Conservation (phyloP, 1,284 basidiomycete genomes). For the Phellinidium pouzarii region DNA sequence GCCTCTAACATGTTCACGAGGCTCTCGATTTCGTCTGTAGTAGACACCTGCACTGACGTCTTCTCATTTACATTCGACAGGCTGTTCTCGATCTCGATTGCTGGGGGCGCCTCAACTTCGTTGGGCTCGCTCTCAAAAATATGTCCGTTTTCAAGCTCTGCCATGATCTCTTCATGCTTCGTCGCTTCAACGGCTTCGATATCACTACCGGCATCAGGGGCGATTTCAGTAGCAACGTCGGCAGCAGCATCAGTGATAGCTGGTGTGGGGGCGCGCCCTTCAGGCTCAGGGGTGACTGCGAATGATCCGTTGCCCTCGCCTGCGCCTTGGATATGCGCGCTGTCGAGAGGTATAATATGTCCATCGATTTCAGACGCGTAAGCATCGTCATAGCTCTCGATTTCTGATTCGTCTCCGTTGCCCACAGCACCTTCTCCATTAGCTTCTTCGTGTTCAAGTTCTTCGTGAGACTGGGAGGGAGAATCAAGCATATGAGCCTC, state of each 20-base stretch:
- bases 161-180: background rate
- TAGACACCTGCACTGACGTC: background rate
- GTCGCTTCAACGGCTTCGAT: background rate
- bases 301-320: constrained; percentile 1
- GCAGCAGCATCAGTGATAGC: background rate
- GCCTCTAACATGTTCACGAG: constrained; percentile 16
- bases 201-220: background rate
- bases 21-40: constrained; percentile 11
- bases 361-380: constrained; percentile 11
- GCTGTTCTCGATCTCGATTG: background rate
- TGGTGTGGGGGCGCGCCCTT: background rate
- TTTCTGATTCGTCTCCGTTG: constrained; percentile 8
- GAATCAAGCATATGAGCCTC: background rate
- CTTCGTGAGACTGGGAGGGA: background rate
- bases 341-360: background rate
- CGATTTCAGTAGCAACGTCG: background rate
- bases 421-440: constrained; percentile 1
- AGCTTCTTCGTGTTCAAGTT: background rate
- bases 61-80: background rate
- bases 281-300: background rate
- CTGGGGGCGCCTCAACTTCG: background rate
- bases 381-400: constrained; percentile 19
- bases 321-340: constrained; percentile 8
- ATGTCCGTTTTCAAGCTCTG: background rate
- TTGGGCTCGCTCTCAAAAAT: background rate